phyloP scores from a whole-genome alignment of 805 yeast species.

The Barnettozyma californica region DNA sequence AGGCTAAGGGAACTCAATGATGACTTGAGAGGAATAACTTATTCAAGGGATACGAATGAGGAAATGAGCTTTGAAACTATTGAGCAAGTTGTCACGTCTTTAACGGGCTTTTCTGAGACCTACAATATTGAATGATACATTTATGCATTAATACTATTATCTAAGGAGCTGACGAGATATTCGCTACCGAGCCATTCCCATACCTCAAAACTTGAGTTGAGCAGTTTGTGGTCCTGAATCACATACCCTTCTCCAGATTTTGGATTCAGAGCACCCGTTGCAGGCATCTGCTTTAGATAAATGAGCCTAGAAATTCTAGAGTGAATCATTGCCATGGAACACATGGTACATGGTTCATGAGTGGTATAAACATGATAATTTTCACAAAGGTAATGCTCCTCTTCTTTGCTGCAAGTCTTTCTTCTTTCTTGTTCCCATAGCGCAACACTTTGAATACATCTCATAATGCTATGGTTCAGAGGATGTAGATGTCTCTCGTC shows the following conservation, averaged over 20 bases:
- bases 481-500: slow-evolving; percentile 46
- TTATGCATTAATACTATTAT: slow-evolving; percentile 21
- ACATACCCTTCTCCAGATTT: slow-evolving; percentile 62
- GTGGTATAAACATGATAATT: slow-evolving; percentile 77
- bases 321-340: slow-evolving; percentile 92
- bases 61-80: slow-evolving; percentile 7
- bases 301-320: slow-evolving; percentile 72
- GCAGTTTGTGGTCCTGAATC: slow-evolving; percentile 65
- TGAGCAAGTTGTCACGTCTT: slow-evolving; percentile 14
- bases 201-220: slow-evolving; percentile 86
- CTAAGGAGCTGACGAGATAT: slow-evolving; percentile 20
- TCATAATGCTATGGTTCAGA: slow-evolving; percentile 70
- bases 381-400: slow-evolving; percentile 58
- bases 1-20: slow-evolving; percentile 6
- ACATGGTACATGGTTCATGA: slow-evolving; percentile 96
- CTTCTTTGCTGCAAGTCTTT: slow-evolving; percentile 5
- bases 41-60: slow-evolving; percentile 3
- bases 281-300: slow-evolving; percentile 44
- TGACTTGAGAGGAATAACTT: slow-evolving; percentile 26
- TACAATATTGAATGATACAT: neutral
- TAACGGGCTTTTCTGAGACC: slow-evolving; percentile 17
- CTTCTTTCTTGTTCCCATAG: slow-evolving; percentile 41
- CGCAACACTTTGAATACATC: slow-evolving; percentile 63
- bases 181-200: slow-evolving; percentile 61
- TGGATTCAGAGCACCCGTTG: slow-evolving; percentile 52